phyloP scores from a whole-genome alignment of 805 yeast species.

The Kuraishia molischiana region DNA sequence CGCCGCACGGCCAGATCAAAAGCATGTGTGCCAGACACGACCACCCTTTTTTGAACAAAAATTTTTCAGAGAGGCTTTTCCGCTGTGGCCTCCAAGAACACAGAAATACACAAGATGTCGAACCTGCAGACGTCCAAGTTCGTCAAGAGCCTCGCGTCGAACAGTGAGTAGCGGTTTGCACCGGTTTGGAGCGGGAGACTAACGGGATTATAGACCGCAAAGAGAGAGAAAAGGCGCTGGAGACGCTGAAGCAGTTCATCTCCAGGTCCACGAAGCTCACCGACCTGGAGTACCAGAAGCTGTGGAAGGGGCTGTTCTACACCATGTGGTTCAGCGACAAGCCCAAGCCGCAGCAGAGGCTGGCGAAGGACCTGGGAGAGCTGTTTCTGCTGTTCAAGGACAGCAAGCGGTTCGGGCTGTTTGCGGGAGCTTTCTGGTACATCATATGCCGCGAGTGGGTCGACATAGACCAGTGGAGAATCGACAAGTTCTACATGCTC shows the following conservation, averaged over 20 bases:
- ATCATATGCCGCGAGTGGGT: slow-evolving; percentile 78
- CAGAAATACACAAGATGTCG: background rate
- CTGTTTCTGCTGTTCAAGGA: slow-evolving; percentile 32
- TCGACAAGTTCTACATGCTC: slow-evolving; percentile 78
- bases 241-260: slow-evolving; percentile 51
- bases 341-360: slow-evolving; percentile 82
- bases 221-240: slow-evolving; percentile 66
- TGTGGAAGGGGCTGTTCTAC: slow-evolving; percentile 94
- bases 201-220: slow-evolving; percentile 34
- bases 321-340: slow-evolving; percentile 97
- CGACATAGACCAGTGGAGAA: slow-evolving; percentile 71
- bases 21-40: too few relatives aligned
- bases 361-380: slow-evolving; percentile 64
- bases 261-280: slow-evolving; percentile 31
- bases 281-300: slow-evolving; percentile 56
- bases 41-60: too few relatives aligned
- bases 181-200: background rate
- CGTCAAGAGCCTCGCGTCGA: slow-evolving; percentile 78
- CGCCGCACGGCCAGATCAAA: too few relatives aligned
- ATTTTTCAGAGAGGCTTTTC: too few relatives aligned
- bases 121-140: slow-evolving; percentile 35
- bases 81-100: too few relatives aligned
- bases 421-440: slow-evolving; percentile 72
- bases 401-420: slow-evolving; percentile 35
- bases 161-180: slow-evolving; percentile 26